A percentile compares a stretch with the other conserved stretches of the same genome.
phyloP scores from a whole-genome alignment of 2,329 filamentous ascomycete species.

The Stylonectria norvegica region DNA sequence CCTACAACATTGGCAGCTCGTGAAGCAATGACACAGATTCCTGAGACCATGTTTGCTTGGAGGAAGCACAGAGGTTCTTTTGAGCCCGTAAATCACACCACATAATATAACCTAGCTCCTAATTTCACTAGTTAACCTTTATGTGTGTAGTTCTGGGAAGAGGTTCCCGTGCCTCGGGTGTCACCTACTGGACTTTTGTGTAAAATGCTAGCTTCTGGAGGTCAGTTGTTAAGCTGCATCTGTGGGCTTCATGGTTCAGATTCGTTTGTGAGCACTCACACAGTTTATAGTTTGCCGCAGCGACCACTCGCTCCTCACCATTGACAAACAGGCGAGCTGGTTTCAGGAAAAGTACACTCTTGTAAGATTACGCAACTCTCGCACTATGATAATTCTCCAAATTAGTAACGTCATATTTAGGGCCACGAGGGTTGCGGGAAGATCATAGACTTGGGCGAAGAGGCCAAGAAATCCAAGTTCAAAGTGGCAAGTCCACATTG shows the following conservation, averaged over 20 bases:
- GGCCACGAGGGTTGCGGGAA: slow-evolving; percentile 20
- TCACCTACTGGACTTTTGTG: slow-evolving; percentile 4
- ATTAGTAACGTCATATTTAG: slow-evolving; percentile 1
- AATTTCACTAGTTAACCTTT: background rate
- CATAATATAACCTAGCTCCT: rapidly evolving
- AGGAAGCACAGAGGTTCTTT: slow-evolving; percentile 32
- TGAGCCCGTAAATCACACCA: slow-evolving; percentile 6
- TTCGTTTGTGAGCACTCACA: background rate
- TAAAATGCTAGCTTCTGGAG: slow-evolving; percentile 6
- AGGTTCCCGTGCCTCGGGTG: slow-evolving; percentile 1
- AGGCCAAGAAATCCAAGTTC: background rate
- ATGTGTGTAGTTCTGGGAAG: slow-evolving; percentile 5
- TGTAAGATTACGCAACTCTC: background rate
- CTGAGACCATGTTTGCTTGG: slow-evolving; percentile 33
- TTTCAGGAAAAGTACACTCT: slow-evolving; percentile 18
- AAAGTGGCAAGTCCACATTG: slow-evolving; percentile 8
- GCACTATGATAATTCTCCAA: too few species aligned
- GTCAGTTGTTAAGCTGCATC: background rate
- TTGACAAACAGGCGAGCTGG: slow-evolving; percentile 20
- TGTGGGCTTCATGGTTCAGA: background rate
- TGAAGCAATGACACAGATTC: too few species aligned
- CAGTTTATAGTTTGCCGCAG: slow-evolving; percentile 7
- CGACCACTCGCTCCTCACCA: slow-evolving; percentile 7
- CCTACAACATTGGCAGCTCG: too few species aligned
- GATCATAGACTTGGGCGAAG: slow-evolving; percentile 11